These are phyloP conservation scores for Fulvia fulva DNA, from an alignment of 2,329 filamentous ascomycete species.

Conservation along the genomic window DNA sequence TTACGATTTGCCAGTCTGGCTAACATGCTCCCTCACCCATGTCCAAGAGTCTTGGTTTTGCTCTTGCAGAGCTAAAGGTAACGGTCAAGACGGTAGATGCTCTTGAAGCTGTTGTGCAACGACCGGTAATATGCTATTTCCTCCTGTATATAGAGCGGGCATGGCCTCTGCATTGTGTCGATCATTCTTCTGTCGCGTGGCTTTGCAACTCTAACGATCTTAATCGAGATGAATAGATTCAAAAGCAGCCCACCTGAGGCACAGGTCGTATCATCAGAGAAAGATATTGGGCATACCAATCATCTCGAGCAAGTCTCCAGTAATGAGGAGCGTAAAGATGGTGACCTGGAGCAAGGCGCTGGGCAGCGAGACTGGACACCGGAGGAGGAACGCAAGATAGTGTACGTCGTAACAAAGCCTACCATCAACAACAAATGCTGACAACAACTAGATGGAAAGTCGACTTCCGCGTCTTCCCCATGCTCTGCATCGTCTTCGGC, in stretches of 20 bases:
- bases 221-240: background rate
- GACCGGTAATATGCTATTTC: background rate
- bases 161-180: background rate
- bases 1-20: background rate
- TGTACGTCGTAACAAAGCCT: conserved; percentile 16
- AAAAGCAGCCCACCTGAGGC: background rate
- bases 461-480: conserved; percentile 33
- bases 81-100: background rate
- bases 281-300: conserved; percentile 5
- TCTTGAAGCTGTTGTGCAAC: background rate
- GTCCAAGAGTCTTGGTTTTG: background rate
- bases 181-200: background rate
- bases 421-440: background rate
- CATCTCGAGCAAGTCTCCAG: conserved; percentile 10
- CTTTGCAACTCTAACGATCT: background rate
- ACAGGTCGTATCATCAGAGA: background rate
- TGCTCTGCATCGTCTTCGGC: conserved; percentile 39
- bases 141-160: background rate
- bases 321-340: conserved; percentile 6
- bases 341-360: background rate
- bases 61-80: background rate
- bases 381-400: conserved; percentile 30
- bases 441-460: conserved; percentile 26
- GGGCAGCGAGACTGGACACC: conserved; percentile 27
- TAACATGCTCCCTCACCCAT: background rate